Base-by-base conservation (phyloP, 129 eudicot species). In the Helichrysum umbraculigerum region DNA sequence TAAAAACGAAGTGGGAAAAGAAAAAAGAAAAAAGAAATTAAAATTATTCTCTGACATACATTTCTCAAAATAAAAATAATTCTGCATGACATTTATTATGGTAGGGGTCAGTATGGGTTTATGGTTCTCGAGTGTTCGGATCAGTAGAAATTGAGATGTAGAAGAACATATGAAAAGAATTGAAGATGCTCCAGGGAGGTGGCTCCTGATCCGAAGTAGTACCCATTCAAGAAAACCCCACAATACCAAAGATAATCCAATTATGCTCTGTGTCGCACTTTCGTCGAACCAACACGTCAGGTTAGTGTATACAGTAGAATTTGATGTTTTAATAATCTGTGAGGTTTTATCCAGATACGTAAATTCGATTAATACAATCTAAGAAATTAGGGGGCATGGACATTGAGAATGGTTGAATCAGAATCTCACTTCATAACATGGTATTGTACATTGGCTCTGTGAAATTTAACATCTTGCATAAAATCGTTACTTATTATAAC, bases 161-260 rank as follows among this genome's bases (percentile, higher is more conserved):
- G 59, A 52, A 58, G 64, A 20, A 21, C 4, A 58, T 58, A 58
- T 58, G 64, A 32, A 32, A 58, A 58, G 64, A 58, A 58, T 8
- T 58, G 30, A 8, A 17, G 30, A 25, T 25, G 28, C 28, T 25
- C 28, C 28, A 25, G 28, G 28, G 28, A 25, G 28, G 28, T 25
- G 28, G 28, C 28, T 25, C 28, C 28, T 25, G 28, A 25, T 25
- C 28, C 28, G 28, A 57, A 6, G 11, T 20, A 58, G 28, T 35
- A 58, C 74, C 75, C 63, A 17, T 51, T 70, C 25, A 70, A 70
- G 42, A 51, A 69, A 47, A 69, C 35, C 50, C 50, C 50, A 42
- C 50, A 42, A 8, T 42, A 42, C 50, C 22, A 7, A 70, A 70
- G 61, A 70, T 50, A 16, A 50, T 70, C 74, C 51, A 20, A 8